Percentiles rank a stretch among this genome's conserved stretches.
phyloP scores from a whole-genome alignment of 169 alveolate species.

The Theileria orientalis region DNA sequence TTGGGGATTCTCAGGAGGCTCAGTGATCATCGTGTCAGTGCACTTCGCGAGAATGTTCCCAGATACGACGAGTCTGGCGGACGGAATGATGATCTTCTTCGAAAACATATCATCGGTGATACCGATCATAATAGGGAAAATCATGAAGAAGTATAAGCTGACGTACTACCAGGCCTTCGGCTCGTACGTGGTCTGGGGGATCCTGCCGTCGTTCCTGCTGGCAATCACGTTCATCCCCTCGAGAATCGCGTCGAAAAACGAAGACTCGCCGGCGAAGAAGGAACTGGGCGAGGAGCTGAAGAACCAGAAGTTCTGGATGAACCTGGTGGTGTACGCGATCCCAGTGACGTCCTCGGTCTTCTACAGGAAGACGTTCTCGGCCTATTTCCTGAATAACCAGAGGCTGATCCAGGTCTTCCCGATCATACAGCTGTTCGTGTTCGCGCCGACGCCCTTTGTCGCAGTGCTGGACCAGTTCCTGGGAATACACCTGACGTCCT shows the following conservation, averaged over 20 bases:
- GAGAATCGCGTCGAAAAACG: conserved; percentile 13
- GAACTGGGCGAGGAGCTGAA: conserved; percentile 12
- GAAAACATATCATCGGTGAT: conserved; percentile 52
- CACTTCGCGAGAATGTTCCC: conserved; percentile 61
- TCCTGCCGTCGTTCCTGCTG: conserved; percentile 18
- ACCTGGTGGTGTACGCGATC: conserved; percentile 28
- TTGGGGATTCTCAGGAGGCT: conserved; percentile 56
- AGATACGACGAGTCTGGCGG: conserved; percentile 40
- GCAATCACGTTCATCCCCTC: conserved; percentile 41
- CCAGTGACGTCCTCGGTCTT: conserved; percentile 29
- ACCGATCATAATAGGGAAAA: conserved; percentile 19
- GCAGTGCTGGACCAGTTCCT: conserved; percentile 47
- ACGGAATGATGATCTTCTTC: conserved; percentile 40
- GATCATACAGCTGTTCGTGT: conserved; percentile 15
- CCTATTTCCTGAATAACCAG: conserved; percentile 39
- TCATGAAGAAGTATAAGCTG: conserved; percentile 13
- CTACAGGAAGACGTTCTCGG: conserved; percentile 44
- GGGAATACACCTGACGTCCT: conserved; percentile 39
- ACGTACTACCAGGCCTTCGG: conserved; percentile 15
- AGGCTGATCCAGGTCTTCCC: conserved; percentile 26
- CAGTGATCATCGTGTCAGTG: conserved; percentile 31
- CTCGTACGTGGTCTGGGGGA: conserved; percentile 48
- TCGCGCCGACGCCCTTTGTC: conserved; percentile 32
- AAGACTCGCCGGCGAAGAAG: neutral
- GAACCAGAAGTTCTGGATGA: conserved; percentile 25